Evolutionary conservation across 2,329 filamentous ascomycete genomes (phyloP), one percentile per base, ranked within the genome.

Genomic region (Davidsoniella neocaledoniae): DNA sequence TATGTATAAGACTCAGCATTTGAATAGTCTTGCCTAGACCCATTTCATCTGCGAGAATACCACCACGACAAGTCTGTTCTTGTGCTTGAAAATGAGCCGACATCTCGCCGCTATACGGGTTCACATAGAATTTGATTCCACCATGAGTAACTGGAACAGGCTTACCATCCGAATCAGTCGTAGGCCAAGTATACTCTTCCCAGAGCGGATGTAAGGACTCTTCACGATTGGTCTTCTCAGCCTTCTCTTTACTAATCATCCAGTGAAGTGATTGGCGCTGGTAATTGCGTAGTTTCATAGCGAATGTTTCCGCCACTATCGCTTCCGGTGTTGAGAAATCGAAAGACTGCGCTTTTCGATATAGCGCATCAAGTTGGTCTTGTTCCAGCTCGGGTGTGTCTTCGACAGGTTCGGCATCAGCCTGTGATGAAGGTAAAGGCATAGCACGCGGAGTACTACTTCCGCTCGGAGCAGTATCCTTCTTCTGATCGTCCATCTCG

Each of bases 21-120:
- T 98, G 90, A 48, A 98, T 96, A 0, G 91, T 98, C 68, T 98
- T 98, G 33, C 91, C 91, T 2, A 98, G 70, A 43, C 91, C 91
- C 91, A 98, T 98, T 64, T 96, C 84, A 59, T 98, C 91, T 7
- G 91, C 91, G 40, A 98, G 68, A 51, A 98, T 85, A 5, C 91
- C 91, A 42, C 91, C 91, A 0, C 94, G 70, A 57, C 91, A 98
- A 61, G 93, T 86, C 60, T 96, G 91, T 58, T 96, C 86, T 61
- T 98, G 91, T 2, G 79, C 76, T 1, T 91, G 91, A 56, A 98
- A 98, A 5, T 94, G 79, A 0, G 96, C 69, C 2, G 87, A 93
- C 48, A 98, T 68, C 57, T 96, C 90, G 7, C 91, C 91, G 5
- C 88, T 95, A 62, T 98, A 98, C 0, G 90, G 90, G 58, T 98